Base-by-base conservation (phyloP, 805 yeast species). In the Candida nemodendra region DNA sequence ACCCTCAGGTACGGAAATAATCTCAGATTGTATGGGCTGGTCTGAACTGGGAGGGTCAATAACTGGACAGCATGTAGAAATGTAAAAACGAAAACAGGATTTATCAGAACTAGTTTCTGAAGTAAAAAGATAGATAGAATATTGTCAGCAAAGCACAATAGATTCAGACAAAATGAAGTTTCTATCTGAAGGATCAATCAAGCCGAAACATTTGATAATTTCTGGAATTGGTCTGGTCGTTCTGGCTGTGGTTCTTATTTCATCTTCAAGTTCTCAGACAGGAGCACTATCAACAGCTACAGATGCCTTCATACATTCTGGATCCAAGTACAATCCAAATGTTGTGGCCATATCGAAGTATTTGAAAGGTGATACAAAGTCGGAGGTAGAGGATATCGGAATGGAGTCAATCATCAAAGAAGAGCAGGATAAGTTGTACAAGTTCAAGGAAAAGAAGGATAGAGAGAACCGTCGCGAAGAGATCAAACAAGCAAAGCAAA, bases 371-470 rank as follows among this genome's bases (percentile, higher is more conserved):
- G 18, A 22, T 5, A 7, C 14, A 8, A 44, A 41, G 26, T 25
- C 19, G 13, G 9, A 14, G 9, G 17, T 44, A 17, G 27, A 21
- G 3, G 31, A 19, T 2, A 16, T 28, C 7, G 29, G 18, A 14
- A 21, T 27, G n/a, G 34, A 33, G 12, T 12, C 23, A 8, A 18
- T 44, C 12, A 32, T 24, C n/a, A 25, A 9, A 17, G 16, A 25
- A 22, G 48, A 44, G 27, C 39, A 33, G 26, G 41, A 35, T 17
- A 44, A 44, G 39, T 31, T 44, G 29, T 17, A 17, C 26, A 44
- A 44, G 35, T 41, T 29, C 37, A 11, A 26, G 5, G 48, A 38
- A 19, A 34, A 38, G 36, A 32, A 30, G 28, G 34, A 16, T 13
- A 35, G 17, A 5, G 27, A 29, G 26, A 28, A 27, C 18, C 31